Base-by-base conservation (phyloP, 305 asterid genomes). In the Solanum hybrid region DNA sequence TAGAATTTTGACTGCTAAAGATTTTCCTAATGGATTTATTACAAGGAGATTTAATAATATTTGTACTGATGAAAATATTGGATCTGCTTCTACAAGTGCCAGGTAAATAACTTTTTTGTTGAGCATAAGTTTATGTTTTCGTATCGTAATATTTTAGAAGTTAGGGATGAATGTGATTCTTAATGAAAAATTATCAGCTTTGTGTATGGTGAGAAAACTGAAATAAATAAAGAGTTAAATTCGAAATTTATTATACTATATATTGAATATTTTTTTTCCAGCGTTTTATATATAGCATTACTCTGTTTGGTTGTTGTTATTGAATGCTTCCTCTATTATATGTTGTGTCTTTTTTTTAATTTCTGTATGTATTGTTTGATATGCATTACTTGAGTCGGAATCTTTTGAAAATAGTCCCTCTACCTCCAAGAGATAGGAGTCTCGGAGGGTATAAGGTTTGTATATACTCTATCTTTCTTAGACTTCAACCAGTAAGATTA, bases 1-100 rank as follows among this genome's bases (percentile, higher is more conserved):
- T 56, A 92, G 94, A 89, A 92, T 92, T 12, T 91, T 92, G 88
- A 92, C 93, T 11, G 94, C 93, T 14, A 90, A 92, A 81, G 94
- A 92, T 56, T 90, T 91, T 80, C 92, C 91, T 64, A 91, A 88
- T 89, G 91, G 91, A 14, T 89, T 91, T 77, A 89, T 91, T 81
- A 86, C 78, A 5, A 89, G 86, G 10, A 34, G 64, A 38, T 42
- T 17, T 86, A 86, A 86, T 86, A 64, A 60, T 66, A 26, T 80
- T 86, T 92, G 91, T 89, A 78, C 86, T 87, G 90, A 76, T 32
- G 81, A 76, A 75, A 93, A 82, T 40, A 87, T 51, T 88, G 97
- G 91, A 76, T 92, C 95, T 89, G 90, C 91, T 93, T 88, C 89
- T 34, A 42, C 95, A 93, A 92, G 92, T 88, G 91, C 91, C 91